These are phyloP conservation scores for Wickerhamomyces alni DNA, from an alignment of 805 yeast species.

Conservation along the genomic window DNA sequence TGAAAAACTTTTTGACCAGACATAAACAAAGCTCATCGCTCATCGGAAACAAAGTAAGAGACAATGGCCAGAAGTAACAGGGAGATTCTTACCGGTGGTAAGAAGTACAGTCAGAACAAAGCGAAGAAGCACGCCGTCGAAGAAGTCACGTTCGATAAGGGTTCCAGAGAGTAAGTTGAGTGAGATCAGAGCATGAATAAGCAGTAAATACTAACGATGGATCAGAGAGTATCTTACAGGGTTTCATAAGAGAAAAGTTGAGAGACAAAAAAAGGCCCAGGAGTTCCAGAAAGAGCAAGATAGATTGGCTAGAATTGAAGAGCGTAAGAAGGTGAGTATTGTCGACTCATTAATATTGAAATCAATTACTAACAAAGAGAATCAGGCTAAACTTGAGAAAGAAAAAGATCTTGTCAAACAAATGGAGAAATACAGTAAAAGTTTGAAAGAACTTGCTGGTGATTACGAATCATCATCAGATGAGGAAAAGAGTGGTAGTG, in stretches of 20 bases:
- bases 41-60: neutral
- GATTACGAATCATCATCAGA: conserved; percentile 13
- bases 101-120: conserved; percentile 66
- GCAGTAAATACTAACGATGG: no score
- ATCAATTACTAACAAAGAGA: neutral
- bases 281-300: conserved; percentile 74
- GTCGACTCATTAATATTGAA: neutral
- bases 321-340: conserved; percentile 47
- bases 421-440: conserved; percentile 49
- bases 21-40: neutral
- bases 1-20: neutral
- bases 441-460: conserved; percentile 26
- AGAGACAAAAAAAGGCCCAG: conserved; percentile 82
- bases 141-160: conserved; percentile 81
- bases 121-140: conserved; percentile 63
- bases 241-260: conserved; percentile 87
- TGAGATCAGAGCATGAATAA: no score
- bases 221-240: conserved; percentile 78
- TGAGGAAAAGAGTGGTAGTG: no score
- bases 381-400: conserved; percentile 56
- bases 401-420: conserved; percentile 60
- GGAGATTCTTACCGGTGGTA: conserved; percentile 85
- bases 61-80: conserved; percentile 48
- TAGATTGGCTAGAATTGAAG: conserved; percentile 64
- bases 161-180: conserved; percentile 45